phyloP scores from a whole-genome alignment of 2,329 filamentous ascomycete species.

The Coniochaeta sp. region DNA sequence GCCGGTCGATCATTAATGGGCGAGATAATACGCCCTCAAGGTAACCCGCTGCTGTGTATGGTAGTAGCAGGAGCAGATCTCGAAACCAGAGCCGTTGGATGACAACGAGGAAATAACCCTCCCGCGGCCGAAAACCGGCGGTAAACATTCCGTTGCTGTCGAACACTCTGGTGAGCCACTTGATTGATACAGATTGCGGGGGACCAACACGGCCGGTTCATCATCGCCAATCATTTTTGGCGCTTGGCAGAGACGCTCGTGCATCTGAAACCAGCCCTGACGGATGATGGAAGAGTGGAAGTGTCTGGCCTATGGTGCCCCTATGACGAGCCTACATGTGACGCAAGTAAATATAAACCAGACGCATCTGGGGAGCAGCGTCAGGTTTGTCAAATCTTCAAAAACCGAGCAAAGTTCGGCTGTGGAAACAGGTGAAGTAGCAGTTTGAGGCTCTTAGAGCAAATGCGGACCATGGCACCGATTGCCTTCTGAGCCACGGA shows the following conservation, averaged over 20 bases:
- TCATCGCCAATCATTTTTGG: constrained; percentile 6
- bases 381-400: not conserved
- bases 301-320: not conserved
- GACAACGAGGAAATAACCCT: not conserved
- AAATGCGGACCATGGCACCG: not conserved
- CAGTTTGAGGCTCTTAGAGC: not conserved
- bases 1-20: constrained; percentile 6
- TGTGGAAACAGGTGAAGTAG: not conserved
- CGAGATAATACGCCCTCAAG: not conserved
- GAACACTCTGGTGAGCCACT: not conserved
- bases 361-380: not conserved
- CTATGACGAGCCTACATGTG: not conserved
- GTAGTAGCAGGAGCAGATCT: not conserved
- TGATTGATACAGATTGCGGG: not conserved
- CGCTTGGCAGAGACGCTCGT: constrained; percentile 3
- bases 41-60: not conserved
- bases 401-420: not conserved
- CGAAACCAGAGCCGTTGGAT: not conserved
- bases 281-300: constrained; percentile 1
- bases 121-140: not conserved
- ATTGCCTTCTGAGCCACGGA: not conserved
- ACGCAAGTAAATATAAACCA: not conserved
- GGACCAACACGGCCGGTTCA: not conserved
- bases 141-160: not conserved
- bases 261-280: constrained; percentile 14